Conservation (phyloP, 352 stramenopile genomes). For the Phytophthora melonis region DNA sequence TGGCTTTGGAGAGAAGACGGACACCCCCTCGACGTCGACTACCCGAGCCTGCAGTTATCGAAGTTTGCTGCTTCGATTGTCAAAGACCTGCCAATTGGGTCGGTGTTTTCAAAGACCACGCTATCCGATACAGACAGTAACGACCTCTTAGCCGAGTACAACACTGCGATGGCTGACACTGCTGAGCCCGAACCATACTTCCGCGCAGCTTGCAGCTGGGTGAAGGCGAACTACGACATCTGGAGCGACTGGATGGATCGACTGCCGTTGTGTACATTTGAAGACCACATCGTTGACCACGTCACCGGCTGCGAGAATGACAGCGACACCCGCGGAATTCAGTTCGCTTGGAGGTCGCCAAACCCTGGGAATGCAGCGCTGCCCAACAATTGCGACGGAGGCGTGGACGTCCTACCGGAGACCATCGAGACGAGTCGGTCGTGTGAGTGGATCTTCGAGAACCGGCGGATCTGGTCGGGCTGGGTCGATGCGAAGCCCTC, state of each 20-base stretch:
- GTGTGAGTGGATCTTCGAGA: constrained; percentile 54
- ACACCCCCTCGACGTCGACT: constrained; percentile 56
- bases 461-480: constrained; percentile 30
- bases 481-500: constrained; percentile 45
- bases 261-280: constrained; percentile 45
- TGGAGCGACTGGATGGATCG: constrained; percentile 60
- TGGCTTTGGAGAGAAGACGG: constrained; percentile 51
- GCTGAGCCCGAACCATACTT: constrained; percentile 45
- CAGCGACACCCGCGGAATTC: constrained; percentile 26
- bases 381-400: constrained; percentile 59
- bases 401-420: constrained; percentile 30
- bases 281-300: constrained; percentile 36
- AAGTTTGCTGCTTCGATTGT: constrained; percentile 49
- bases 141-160: not conserved
- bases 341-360: constrained; percentile 51
- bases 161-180: no score
- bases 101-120: constrained; percentile 43
- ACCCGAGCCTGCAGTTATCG: constrained; percentile 39
- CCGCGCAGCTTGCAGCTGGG: constrained; percentile 53
- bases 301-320: constrained; percentile 40
- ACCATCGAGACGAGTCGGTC: constrained; percentile 49
- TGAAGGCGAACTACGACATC: constrained; percentile 56
- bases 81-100: constrained; percentile 32
- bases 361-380: constrained; percentile 43
- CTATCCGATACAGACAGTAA: constrained; percentile 53